A percentile compares a stretch with the other conserved stretches of the same genome.
Conservation (phyloP, 441 rosid genomes). For the Euphorbia corollata region DNA sequence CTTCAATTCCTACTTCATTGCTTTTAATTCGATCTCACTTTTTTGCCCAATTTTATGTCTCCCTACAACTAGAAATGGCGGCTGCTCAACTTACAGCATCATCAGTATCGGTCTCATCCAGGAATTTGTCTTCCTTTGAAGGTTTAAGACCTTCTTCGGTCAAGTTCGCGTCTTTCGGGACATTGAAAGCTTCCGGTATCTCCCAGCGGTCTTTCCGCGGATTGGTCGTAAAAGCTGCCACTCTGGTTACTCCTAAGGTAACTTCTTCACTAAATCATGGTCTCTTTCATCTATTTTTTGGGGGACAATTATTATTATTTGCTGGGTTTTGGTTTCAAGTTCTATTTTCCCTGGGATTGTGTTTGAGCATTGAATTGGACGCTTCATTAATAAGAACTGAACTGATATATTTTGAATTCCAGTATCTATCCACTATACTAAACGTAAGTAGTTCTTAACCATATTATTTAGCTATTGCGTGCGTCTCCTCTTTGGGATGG, state of each 20-base stretch:
- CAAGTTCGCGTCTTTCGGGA: conserved; percentile 46
- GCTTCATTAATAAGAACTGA: background rate
- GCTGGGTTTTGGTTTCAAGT: background rate
- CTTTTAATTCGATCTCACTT: background rate
- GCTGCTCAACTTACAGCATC: conserved; percentile 63
- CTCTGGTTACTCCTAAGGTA: conserved; percentile 87
- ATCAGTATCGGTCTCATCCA: conserved; percentile 43
- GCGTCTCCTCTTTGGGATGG: background rate
- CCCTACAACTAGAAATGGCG: conserved; percentile 50
- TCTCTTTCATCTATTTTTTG: background rate
- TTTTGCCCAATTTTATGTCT: conserved; percentile 1
- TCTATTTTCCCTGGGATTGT: background rate
- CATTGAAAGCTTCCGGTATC: conserved; percentile 32
- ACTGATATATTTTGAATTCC: background rate
- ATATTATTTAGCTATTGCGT: background rate
- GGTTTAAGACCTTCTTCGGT: conserved; percentile 53
- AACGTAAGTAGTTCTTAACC: too few species aligned
- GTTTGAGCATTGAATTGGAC: background rate
- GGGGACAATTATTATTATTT: background rate
- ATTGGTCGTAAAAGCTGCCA: conserved; percentile 72
- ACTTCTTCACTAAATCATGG: background rate
- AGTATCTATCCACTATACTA: background rate
- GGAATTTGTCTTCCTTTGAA: conserved; percentile 54
- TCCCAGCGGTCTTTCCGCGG: conserved; percentile 30
- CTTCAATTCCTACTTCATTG: background rate